phyloP scores from a whole-genome alignment of 768 basidiomycete species.

The Crassisporium funariophilum region DNA sequence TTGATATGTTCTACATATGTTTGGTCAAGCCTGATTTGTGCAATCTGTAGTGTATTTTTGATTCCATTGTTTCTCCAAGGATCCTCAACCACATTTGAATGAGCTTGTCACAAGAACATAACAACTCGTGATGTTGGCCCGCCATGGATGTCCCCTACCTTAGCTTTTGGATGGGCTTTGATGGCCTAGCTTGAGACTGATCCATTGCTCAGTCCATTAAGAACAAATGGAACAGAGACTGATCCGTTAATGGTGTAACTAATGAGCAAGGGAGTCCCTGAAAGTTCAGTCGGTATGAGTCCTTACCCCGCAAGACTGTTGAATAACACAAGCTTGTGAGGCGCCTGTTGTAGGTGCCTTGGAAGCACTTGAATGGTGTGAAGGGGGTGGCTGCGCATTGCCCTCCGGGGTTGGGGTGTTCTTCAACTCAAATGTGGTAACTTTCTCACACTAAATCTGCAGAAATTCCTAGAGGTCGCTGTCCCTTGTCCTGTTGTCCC shows the following conservation, averaged over 20 bases:
- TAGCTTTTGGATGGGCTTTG: not conserved
- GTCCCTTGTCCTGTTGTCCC: too few relatives aligned
- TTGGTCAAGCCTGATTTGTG: not conserved
- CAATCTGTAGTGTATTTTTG: not conserved
- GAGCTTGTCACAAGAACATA: not conserved
- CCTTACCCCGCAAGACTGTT: too few relatives aligned
- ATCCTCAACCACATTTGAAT: not conserved
- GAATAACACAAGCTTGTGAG: too few relatives aligned
- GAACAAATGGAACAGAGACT: not conserved
- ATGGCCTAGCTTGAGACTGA: not conserved
- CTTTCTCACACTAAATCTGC: too few relatives aligned
- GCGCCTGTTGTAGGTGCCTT: too few relatives aligned
- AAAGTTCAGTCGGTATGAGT: too few relatives aligned
- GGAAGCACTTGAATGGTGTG: too few relatives aligned
- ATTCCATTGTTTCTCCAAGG: not conserved
- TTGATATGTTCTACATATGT: not conserved
- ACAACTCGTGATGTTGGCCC: conserved; percentile 3
- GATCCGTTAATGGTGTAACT: not conserved
- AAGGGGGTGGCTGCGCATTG: too few relatives aligned
- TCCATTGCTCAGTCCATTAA: not conserved
- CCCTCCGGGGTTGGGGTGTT: too few relatives aligned
- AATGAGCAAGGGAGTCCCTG: too few relatives aligned
- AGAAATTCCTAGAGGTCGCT: too few relatives aligned
- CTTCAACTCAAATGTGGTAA: too few relatives aligned
- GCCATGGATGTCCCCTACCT: conserved; percentile 3